phyloP scores from a whole-genome alignment of 352 stramenopile genomes.

The Pythium pectinolyticum region DNA sequence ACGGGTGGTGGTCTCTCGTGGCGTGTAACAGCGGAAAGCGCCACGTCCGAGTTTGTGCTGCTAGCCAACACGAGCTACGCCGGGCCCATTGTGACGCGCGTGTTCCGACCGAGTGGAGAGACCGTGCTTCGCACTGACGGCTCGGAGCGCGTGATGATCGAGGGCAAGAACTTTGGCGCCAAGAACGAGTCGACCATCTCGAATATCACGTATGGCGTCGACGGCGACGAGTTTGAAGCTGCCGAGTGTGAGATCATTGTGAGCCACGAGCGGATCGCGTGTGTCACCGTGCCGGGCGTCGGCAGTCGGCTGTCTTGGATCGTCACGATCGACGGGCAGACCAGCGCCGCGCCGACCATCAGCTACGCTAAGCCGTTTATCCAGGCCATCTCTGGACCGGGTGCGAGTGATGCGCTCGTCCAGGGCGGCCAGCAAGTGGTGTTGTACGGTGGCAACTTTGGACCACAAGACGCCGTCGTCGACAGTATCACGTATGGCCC shows the following conservation, averaged over 20 bases:
- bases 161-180: conserved; percentile 58
- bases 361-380: conserved; percentile 60
- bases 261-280: conserved; percentile 51
- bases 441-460: conserved; percentile 60
- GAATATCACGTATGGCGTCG: conserved; percentile 52
- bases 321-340: conserved; percentile 54
- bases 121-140: conserved; percentile 51
- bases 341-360: conserved; percentile 51
- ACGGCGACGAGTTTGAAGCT: conserved; percentile 45
- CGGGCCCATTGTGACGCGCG: conserved; percentile 52
- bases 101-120: conserved; percentile 47
- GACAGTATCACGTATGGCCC: conserved; percentile 60
- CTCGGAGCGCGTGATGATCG: conserved; percentile 50
- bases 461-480: conserved; percentile 37
- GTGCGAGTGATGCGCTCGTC: conserved; percentile 31
- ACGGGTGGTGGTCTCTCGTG: conserved; percentile 47
- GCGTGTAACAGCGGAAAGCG: conserved; percentile 41
- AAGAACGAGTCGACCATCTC: conserved; percentile 34
- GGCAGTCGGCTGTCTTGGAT: conserved; percentile 54
- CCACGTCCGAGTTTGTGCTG: conserved; percentile 32
- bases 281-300: conserved; percentile 46
- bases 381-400: conserved; percentile 35
- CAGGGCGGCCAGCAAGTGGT: conserved; percentile 43
- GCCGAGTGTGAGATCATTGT: conserved; percentile 44
- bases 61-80: conserved; percentile 52